phyloP scores from a whole-genome alignment of 2,329 filamentous ascomycete species.

The Colletotrichum lini region DNA sequence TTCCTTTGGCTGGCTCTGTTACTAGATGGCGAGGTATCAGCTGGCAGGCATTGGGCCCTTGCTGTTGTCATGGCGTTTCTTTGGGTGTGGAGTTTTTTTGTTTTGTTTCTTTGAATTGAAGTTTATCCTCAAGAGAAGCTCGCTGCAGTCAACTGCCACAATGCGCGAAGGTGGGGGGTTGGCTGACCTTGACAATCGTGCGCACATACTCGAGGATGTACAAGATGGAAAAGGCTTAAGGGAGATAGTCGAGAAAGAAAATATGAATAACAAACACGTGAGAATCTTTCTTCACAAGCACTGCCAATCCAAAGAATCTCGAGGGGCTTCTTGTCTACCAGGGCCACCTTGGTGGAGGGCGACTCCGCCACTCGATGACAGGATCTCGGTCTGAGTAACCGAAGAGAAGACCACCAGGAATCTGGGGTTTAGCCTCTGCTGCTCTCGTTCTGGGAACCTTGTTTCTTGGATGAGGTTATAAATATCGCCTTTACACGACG shows the following conservation, averaged over 20 bases:
- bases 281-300: conserved; percentile 8
- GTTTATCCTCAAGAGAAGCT: neutral
- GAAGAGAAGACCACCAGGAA: neutral
- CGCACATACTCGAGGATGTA: too few relatives aligned
- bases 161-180: neutral
- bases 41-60: conserved; percentile 14
- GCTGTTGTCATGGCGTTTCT: conserved; percentile 17
- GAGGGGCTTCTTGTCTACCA: neutral
- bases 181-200: neutral
- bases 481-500: conserved; percentile 12
- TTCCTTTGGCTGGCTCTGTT: conserved; percentile 21
- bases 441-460: neutral
- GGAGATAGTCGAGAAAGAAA: conserved; percentile 2
- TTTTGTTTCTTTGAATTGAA: conserved; percentile 1
- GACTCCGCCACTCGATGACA: neutral
- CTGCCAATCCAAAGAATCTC: neutral
- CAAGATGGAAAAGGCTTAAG: neutral
- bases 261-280: conserved; percentile 12
- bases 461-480: conserved; percentile 1
- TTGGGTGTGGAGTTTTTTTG: neutral
- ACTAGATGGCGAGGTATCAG: conserved; percentile 35
- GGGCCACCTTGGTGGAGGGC: neutral
- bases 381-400: neutral
- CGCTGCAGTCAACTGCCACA: conserved; percentile 1
- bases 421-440: neutral